Evolutionary conservation across 768 basidiomycete species (phyloP), one percentile per base, ranked within the genome.

Genomic region (Saitozyma sp.): DNA sequence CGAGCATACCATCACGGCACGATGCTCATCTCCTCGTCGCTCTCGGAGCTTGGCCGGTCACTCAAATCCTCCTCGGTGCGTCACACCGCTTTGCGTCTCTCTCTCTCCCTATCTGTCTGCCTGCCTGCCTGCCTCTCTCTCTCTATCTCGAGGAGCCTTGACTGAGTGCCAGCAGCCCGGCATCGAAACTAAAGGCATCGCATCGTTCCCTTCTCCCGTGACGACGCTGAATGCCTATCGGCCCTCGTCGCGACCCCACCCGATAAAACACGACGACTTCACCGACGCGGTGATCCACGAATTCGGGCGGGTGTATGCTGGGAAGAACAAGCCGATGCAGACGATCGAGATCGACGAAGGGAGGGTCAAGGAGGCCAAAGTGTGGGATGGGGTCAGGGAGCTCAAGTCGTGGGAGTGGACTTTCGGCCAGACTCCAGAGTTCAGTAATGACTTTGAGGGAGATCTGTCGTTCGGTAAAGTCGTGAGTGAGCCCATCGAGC

Each of bases 1-100:
- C 84, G 96, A 38, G 92, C 93, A 8, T 98, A 97, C 80, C 95
- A 98, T 70, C 96, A 99, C 70, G 96, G 96, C 0, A 99, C 96
- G 14, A 99, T 99, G 96, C 85, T 99, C 37, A 89, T 98, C 19
- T 88, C 90, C 8, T 92, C 92, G 3, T 81, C 84, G 51, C 83
- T 97, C 38, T 82, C 84, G 41, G 83, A 85, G 7, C 81, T 99
- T 8, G 89, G 90, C 0, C 85, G 89, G 64, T 79, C 92, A 9
- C 82, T 98, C 54, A 66, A 58, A 37, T 71, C 72, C 1, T 63
- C 59, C 20, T 72, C 75, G 11, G 78, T 80, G 40, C 45, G 79
- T 65, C 41, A 37, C 19, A 37, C 8, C 19, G 6, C 13, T 40
- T 14, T 19, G 40, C 50, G 8, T n/a, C 58, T 13, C 11, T 52